phyloP scores from a whole-genome alignment of 305 asterid species.

The Rubia tinctorum region DNA sequence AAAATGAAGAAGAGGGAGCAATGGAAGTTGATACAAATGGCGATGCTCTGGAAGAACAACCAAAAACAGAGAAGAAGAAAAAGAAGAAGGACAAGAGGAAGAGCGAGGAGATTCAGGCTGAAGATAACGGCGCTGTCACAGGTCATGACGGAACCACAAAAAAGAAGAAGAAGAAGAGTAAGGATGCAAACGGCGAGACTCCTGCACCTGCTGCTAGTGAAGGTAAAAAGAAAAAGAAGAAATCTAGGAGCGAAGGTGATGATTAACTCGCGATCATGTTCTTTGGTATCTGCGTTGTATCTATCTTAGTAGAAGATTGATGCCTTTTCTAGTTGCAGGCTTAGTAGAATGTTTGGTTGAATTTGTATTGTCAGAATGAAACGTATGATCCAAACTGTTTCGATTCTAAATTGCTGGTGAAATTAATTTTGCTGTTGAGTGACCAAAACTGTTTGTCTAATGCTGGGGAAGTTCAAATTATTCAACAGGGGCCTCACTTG shows the following conservation, averaged over 20 bases:
- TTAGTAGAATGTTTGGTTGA: neutral
- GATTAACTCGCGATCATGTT: conserved; percentile 22
- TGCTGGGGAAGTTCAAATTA: no score
- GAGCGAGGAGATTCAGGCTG: conserved; percentile 27
- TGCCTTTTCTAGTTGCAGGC: neutral
- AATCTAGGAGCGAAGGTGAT: conserved; percentile 38
- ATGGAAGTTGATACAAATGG: conserved; percentile 52
- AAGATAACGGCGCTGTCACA: conserved; percentile 25
- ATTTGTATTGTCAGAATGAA: neutral
- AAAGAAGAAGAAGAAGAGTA: conserved; percentile 76
- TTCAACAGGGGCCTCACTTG: no score
- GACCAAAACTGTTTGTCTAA: no score
- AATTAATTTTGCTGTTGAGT: neutral
- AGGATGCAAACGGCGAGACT: conserved; percentile 40
- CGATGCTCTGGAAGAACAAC: conserved; percentile 51
- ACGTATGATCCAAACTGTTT: neutral
- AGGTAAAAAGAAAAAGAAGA: conserved; percentile 64
- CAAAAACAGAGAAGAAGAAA: conserved; percentile 73
- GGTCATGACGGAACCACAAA: conserved; percentile 53
- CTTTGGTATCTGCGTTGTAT: neutral
- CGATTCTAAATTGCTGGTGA: neutral
- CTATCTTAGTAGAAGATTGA: conserved; percentile 14
- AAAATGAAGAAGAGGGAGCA: conserved; percentile 13
- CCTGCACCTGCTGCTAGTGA: conserved; percentile 32
- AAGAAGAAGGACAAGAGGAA: conserved; percentile 60